Evolutionary conservation across 2,329 filamentous ascomycete genomes (phyloP).

Genomic region (Sclerotinia nivalis): DNA sequence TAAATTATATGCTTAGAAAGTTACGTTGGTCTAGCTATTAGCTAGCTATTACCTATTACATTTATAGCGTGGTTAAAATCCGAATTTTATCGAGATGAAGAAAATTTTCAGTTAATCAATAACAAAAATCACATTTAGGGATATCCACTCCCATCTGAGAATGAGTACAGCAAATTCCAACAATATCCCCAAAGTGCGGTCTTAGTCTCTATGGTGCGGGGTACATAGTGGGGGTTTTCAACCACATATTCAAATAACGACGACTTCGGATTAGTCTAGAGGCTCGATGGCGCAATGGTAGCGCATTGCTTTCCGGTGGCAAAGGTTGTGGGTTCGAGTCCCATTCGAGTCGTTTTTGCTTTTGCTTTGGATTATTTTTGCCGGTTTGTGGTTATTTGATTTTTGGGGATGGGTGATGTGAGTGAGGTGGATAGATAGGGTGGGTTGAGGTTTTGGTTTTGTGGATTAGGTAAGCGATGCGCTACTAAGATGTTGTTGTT

Average conservation of each 20-base stretch:
- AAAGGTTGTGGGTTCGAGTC: slow-evolving; percentile 39
- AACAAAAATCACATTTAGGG: too few species aligned
- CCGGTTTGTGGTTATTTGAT: neutral
- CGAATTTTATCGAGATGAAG: neutral
- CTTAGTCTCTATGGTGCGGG: neutral
- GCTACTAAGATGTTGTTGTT: too few species aligned
- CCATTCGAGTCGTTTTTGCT: slow-evolving; percentile 28
- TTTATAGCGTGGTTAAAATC: too few species aligned
- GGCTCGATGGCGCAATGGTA: slow-evolving; percentile 34
- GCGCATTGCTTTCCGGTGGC: slow-evolving; percentile 38
- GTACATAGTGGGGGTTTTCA: neutral
- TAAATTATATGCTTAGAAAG: too few species aligned
- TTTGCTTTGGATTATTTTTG: neutral
- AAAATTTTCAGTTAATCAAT: neutral
- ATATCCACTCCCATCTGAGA: too few species aligned
- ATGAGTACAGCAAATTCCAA: too few species aligned
- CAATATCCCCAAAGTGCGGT: too few species aligned
- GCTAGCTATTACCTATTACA: too few species aligned
- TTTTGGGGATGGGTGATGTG: neutral
- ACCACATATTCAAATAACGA: neutral
- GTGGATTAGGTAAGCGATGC: too few species aligned
- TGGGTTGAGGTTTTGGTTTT: too few species aligned
- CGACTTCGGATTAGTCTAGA: neutral
- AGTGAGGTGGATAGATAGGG: neutral
- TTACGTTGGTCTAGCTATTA: too few species aligned